phyloP scores from a whole-genome alignment of 805 yeast genomes.

The Helenozyma rhizophorensis region DNA sequence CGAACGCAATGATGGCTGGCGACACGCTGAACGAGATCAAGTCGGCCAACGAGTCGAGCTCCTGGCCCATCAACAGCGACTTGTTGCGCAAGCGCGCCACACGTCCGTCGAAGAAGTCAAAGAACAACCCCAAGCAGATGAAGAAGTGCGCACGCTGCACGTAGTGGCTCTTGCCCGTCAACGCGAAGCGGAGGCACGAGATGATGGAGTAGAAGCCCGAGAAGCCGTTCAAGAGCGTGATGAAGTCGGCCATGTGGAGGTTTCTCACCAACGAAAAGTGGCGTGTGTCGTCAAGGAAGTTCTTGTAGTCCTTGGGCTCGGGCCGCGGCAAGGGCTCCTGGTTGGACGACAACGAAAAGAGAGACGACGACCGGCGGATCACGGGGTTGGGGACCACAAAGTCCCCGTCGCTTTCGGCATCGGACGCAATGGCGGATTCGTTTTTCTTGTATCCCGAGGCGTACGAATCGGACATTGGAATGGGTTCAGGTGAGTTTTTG shows the following conservation, averaged over 20 bases:
- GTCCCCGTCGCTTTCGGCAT: conserved; percentile 31
- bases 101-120: conserved; percentile 95
- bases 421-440: conserved; percentile 36
- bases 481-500: neutral
- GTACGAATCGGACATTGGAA: conserved; percentile 14
- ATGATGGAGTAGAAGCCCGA: conserved; percentile 89
- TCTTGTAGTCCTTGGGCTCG: conserved; percentile 68
- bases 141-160: conserved; percentile 86
- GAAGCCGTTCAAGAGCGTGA: conserved; percentile 90
- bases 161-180: conserved; percentile 64
- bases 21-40: conserved; percentile 92
- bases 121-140: conserved; percentile 86
- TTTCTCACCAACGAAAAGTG: conserved; percentile 84
- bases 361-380: conserved; percentile 50
- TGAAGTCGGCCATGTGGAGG: conserved; percentile 93
- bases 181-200: conserved; percentile 76
- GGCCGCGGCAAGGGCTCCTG: conserved; percentile 71
- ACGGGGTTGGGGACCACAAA: conserved; percentile 23
- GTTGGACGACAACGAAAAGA: conserved; percentile 47
- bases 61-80: conserved; percentile 93
- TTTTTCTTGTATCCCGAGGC: conserved; percentile 21
- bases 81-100: conserved; percentile 94
- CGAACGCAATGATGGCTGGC: conserved; percentile 89
- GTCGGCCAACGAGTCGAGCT: conserved; percentile 94
- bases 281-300: conserved; percentile 75